These are phyloP conservation scores for Aegilops speltoides DNA, from an alignment of 176 grass and related monocot genomes.

Conservation along the genomic window DNA sequence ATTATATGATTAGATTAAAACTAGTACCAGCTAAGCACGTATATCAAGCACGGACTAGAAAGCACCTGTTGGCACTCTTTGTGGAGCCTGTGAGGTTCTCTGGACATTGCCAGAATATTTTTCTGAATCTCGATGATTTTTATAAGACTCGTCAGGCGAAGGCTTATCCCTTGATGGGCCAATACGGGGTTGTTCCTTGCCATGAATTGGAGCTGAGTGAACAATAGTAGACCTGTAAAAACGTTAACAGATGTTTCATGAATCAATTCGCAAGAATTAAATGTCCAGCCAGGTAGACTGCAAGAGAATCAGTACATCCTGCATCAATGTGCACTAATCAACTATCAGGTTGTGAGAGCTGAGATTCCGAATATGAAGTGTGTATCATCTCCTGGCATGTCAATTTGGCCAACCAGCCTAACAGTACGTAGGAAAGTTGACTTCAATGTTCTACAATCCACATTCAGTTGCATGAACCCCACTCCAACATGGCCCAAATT, in stretches of 20 bases:
- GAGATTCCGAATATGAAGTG: neutral
- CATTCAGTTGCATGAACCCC: neutral
- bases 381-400: neutral
- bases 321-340: neutral
- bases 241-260: neutral
- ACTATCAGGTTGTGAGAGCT: neutral
- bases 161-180: conserved; percentile 54
- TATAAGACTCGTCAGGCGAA: conserved; percentile 51
- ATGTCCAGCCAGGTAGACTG: neutral
- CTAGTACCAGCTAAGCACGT: neutral
- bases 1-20: conserved; percentile 17
- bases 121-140: conserved; percentile 37
- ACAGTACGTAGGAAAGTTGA: neutral
- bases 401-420: neutral
- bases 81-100: conserved; percentile 55
- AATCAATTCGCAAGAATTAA: conserved; percentile 10
- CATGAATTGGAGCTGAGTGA: conserved; percentile 67
- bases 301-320: conserved; percentile 12
- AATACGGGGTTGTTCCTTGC: conserved; percentile 59
- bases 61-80: conserved; percentile 72
- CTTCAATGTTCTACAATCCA: neutral
- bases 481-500: neutral
- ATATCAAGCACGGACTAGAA: conserved; percentile 8
- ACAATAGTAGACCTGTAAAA: conserved; percentile 87
- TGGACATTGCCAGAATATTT: conserved; percentile 28